Evolutionary conservation across 1,139 yeast species (phyloP).

Genomic region (Protomyces inouyei): DNA sequence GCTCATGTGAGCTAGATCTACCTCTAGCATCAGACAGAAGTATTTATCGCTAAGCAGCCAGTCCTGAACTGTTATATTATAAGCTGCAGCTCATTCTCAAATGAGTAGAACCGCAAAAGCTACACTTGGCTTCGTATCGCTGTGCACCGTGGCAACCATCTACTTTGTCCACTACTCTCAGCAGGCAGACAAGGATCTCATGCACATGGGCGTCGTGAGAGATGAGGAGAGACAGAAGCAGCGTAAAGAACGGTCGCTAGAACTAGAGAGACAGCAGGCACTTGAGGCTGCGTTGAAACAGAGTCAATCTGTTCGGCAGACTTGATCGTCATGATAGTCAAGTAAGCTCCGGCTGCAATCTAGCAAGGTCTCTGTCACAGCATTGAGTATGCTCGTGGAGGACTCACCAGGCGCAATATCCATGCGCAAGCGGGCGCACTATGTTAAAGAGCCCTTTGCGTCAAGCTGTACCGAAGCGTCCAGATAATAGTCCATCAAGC

Average conservation of each 20-base stretch:
- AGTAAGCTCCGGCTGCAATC: no score
- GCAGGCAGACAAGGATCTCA: conserved; percentile 30
- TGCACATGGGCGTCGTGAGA: conserved; percentile 34
- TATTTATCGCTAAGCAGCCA: not conserved
- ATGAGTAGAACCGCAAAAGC: conserved; percentile 33
- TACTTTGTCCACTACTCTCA: conserved; percentile 34
- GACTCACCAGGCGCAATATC: no score
- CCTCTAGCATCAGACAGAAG: not conserved
- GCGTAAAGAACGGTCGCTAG: conserved; percentile 32
- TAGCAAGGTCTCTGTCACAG: no score
- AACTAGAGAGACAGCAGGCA: conserved; percentile 31
- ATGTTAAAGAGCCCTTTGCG: no score
- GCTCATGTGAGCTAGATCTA: not conserved
- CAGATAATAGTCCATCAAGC: no score
- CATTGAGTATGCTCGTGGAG: no score
- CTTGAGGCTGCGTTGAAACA: conserved; percentile 32
- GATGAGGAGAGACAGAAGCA: conserved; percentile 34
- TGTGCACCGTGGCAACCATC: conserved; percentile 30
- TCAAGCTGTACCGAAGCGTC: no score
- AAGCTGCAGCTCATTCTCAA: not conserved
- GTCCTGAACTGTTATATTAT: not conserved
- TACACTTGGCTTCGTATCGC: conserved; percentile 30
- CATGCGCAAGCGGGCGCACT: no score
- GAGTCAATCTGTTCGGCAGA: conserved; percentile 8
- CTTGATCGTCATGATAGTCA: no score